Conservation (phyloP, 2,329 filamentous ascomycete species). For the Metarhizium sp. region DNA sequence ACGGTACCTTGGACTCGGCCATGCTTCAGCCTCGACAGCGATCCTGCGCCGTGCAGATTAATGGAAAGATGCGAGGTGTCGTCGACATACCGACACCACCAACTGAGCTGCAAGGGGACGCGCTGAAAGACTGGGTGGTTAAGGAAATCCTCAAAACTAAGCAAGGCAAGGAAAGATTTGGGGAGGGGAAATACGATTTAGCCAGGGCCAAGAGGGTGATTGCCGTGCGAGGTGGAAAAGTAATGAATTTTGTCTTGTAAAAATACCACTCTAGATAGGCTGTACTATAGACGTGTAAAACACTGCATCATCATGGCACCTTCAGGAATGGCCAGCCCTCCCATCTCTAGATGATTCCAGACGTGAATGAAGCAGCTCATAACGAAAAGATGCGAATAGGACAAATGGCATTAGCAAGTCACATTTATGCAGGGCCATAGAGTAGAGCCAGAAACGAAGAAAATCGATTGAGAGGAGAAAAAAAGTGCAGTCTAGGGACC, state of each 20-base stretch:
- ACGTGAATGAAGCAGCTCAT: no score
- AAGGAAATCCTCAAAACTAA: conserved; percentile 50
- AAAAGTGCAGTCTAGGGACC: no score
- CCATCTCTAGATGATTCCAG: no score
- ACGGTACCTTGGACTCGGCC: conserved; percentile 38
- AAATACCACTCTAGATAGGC: neutral
- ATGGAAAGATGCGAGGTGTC: conserved; percentile 66
- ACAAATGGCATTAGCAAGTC: no score
- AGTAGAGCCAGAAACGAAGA: neutral
- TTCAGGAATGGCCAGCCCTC: neutral
- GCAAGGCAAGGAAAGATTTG: conserved; percentile 49
- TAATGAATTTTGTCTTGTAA: conserved; percentile 65
- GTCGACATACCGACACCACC: conserved; percentile 51
- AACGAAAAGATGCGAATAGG: no score
- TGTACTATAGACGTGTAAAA: conserved; percentile 2
- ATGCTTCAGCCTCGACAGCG: conserved; percentile 40
- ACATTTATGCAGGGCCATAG: neutral
- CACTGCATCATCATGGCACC: neutral
- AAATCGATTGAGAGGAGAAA: neutral
- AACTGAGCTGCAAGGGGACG: conserved; percentile 28
- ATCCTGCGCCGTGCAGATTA: conserved; percentile 63
- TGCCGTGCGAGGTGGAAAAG: conserved; percentile 55
- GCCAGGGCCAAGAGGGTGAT: conserved; percentile 53
- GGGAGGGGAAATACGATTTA: conserved; percentile 33
- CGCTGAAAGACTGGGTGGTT: conserved; percentile 51